Evolutionary conservation across 2,329 filamentous ascomycete genomes (phyloP), one percentile per base, ranked within the genome.

Genomic region (Thielaviopsis ethacetica): DNA sequence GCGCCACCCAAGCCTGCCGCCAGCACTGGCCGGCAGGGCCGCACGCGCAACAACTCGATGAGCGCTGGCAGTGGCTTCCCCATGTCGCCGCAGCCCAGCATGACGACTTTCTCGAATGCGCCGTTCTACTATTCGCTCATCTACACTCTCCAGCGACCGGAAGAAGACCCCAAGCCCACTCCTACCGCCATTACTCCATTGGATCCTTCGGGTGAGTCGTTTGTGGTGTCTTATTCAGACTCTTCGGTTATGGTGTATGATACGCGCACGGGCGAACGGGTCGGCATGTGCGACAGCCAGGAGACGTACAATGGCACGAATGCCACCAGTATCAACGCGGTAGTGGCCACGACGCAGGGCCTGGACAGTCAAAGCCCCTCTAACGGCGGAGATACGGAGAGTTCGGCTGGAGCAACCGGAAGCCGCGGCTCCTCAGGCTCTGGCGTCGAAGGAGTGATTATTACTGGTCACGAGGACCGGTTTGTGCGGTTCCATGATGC

Each of bases 401-500:
- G 68, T n/a, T 80, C 87, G 1, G 85, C 85, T 51, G 89, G 90
- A 1, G 89, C 91, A 5, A 97, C 93, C 0, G 81, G 82, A 12
- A 87, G 88, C 24, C 73, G 77, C 34, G 75, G 75, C 0, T 77
- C 77, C 73, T 84, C 84, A 7, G 86, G 84, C 56, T 88, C 85
- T 59, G 86, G 86, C 38, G 84, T 95, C 0, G 91, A 96, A 70
- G 93, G 93, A 13, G 88, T 94, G 22, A 87, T 98, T 61, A 96
- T 98, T 64, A 94, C 88, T 62, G 93, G 93, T 63, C 91, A 98
- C 68, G 93, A 98, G 74, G 93, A 98, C 73, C 84, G 88, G 65
- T 96, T 90, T 67, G 90, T 98, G 65, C 81, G 91, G 64, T 95
- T 98, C 77, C 98, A 95, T 70, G 93, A 98, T 76, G 93, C 93